Evolutionary conservation across 169 alveolate genomes (phyloP), one percentile per base, ranked within the genome.

Genomic region (Blepharisma undulans): DNA sequence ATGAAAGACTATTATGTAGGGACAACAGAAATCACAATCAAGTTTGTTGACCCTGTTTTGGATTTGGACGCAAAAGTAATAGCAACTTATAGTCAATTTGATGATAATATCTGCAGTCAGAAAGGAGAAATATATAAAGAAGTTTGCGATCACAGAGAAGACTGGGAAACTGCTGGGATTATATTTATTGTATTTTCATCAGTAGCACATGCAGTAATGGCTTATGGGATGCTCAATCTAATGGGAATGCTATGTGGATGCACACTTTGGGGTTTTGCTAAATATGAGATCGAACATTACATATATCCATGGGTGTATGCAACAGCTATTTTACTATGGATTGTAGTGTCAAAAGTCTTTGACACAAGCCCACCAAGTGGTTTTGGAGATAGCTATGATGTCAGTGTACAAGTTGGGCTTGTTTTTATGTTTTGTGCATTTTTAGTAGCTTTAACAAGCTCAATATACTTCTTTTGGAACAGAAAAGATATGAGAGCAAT

Each of bases 111-210:
- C 89, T 82, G 89, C 48, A 78, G n/a, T 22, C 10, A n/a, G n/a
- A 22, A 21, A 22, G 36, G 18, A 82, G 76, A 12, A 21, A 33
- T 22, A 21, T 22, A 7, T 34, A 30, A 34, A 60, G 74, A 82
- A 21, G 89, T 82, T 21, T 82, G 89, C n/a, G 89, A 82, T 7
- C 27, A 22, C 14, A 1, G 89, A 60, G 36, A 82, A 30, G 89
- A 82, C 78, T 82, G 33, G 33, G 77, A 60, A 48, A 82, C 77
- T 36, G 89, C 89, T 22, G 89, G 89, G n/a, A 82, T 82, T 36
- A 12, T 82, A n/a, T 82, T 82, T 36, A 21, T 82, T 3, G 36
- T 59, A 32, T 82, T 82, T 60, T 48, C 78, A 22, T 22, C 36
- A 21, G n/a, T 82, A 60, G 25, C 61, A 4, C 36, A 22, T 21